Percentiles rank a stretch among this genome's conserved stretches.
These are phyloP conservation scores for Zygosaccharomyces pseudobailii DNA, from an alignment of 1,139 yeast species.

Conservation along the genomic window DNA sequence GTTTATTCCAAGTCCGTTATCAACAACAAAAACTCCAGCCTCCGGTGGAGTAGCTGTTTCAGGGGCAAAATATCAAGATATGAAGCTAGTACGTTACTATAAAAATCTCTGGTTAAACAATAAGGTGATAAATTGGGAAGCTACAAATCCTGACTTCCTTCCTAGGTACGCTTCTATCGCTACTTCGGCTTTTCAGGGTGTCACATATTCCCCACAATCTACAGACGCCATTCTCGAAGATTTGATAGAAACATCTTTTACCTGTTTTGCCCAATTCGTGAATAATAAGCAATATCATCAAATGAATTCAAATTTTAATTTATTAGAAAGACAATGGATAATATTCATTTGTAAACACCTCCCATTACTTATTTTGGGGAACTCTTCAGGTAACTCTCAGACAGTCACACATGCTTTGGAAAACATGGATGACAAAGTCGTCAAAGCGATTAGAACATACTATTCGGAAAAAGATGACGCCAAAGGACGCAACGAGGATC, in stretches of 20 bases:
- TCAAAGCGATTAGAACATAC: conserved; percentile 32
- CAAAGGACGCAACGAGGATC: conserved; percentile 32
- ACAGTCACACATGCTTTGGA: conserved; percentile 26
- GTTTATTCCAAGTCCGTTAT: conserved; percentile 24
- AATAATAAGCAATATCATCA: conserved; percentile 34
- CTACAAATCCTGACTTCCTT: conserved; percentile 24
- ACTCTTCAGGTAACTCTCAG: conserved; percentile 24
- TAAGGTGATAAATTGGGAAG: conserved; percentile 30
- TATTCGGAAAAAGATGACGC: conserved; percentile 31
- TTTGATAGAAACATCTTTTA: conserved; percentile 33
- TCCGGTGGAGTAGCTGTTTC: conserved; percentile 11
- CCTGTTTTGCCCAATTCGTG: conserved; percentile 35
- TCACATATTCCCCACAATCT: conserved; percentile 11
- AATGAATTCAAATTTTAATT: conserved; percentile 26
- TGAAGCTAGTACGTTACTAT: conserved; percentile 31
- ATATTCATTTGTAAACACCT: conserved; percentile 31
- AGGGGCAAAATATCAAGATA: conserved; percentile 25
- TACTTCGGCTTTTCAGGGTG: conserved; percentile 19
- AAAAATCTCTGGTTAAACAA: conserved; percentile 34
- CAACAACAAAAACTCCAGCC: conserved; percentile 19
- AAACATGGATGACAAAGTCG: conserved; percentile 32
- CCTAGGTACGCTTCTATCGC: conserved; percentile 28
- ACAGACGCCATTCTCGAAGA: conserved; percentile 25
- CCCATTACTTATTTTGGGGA: conserved; percentile 27
- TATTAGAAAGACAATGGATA: conserved; percentile 33